Conservation (phyloP, 2,329 filamentous ascomycete species). For the Phyllosticta ampelicida region DNA sequence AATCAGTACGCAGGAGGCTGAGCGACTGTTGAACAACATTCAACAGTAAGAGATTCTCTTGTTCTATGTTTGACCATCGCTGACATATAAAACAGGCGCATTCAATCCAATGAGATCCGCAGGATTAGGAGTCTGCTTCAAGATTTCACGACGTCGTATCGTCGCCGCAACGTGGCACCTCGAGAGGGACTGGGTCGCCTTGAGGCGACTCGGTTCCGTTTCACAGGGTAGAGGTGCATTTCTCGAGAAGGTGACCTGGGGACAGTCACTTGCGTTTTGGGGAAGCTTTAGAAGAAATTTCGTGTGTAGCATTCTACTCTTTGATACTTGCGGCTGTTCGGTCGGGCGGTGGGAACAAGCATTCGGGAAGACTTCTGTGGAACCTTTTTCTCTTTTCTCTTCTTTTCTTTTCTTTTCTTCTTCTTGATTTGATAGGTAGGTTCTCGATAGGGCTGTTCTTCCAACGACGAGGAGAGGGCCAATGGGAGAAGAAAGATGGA, state of each 20-base stretch:
- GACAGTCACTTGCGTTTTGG: neutral
- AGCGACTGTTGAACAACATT: constrained; percentile 71
- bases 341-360: neutral
- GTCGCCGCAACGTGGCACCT: constrained; percentile 88
- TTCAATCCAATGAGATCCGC: constrained; percentile 57
- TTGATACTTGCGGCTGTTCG: neutral
- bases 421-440: too few species aligned
- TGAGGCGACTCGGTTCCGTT: constrained; percentile 80
- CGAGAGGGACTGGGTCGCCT: constrained; percentile 80
- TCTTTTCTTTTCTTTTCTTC: too few species aligned
- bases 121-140: constrained; percentile 80
- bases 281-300: constrained; percentile 4
- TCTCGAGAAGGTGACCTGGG: neutral
- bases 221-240: constrained; percentile 28
- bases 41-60: constrained; percentile 41
- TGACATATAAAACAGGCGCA: constrained; percentile 32
- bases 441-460: too few species aligned
- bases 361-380: neutral
- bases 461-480: too few species aligned
- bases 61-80: neutral
- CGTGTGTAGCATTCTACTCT: constrained; percentile 4
- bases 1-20: constrained; percentile 67
- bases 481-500: too few species aligned
- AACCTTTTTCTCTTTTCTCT: too few species aligned
- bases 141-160: constrained; percentile 93